Conservation (phyloP, 768 basidiomycete species). For the Pleurotus tuber-regium region DNA sequence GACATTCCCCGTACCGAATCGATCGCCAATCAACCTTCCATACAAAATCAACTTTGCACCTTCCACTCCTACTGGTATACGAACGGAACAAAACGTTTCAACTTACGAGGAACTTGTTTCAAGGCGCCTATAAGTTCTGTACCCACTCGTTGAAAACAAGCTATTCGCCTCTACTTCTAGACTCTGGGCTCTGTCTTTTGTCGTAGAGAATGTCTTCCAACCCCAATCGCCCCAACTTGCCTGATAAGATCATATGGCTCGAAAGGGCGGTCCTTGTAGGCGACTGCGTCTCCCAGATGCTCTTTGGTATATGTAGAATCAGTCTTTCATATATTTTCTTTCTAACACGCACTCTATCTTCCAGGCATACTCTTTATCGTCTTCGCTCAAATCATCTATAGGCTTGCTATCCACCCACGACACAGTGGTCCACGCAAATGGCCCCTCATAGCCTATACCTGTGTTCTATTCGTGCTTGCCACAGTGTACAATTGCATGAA, state of each 20-base stretch:
- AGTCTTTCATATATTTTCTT: neutral
- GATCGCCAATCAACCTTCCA: neutral
- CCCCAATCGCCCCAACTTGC: constrained; percentile 12
- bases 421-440: constrained; percentile 14
- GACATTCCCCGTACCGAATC: neutral
- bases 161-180: neutral
- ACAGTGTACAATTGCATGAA: constrained; percentile 26
- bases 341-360: neutral
- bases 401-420: constrained; percentile 7
- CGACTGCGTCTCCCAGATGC: constrained; percentile 13
- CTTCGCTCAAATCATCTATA: constrained; percentile 12
- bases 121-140: constrained; percentile 7
- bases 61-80: neutral
- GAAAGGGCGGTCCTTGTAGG: constrained; percentile 12
- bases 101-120: constrained; percentile 3
- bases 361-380: constrained; percentile 11
- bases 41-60: neutral
- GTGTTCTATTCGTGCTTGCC: constrained; percentile 23
- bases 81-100: constrained; percentile 9
- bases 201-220: constrained; percentile 7
- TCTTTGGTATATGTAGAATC: constrained; percentile 5
- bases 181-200: neutral
- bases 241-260: constrained; percentile 10
- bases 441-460: constrained; percentile 25
- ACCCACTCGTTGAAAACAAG: neutral